Evolutionary conservation across 352 stramenopile species (phyloP).

Genomic region (Phytophthora brassicae): DNA sequence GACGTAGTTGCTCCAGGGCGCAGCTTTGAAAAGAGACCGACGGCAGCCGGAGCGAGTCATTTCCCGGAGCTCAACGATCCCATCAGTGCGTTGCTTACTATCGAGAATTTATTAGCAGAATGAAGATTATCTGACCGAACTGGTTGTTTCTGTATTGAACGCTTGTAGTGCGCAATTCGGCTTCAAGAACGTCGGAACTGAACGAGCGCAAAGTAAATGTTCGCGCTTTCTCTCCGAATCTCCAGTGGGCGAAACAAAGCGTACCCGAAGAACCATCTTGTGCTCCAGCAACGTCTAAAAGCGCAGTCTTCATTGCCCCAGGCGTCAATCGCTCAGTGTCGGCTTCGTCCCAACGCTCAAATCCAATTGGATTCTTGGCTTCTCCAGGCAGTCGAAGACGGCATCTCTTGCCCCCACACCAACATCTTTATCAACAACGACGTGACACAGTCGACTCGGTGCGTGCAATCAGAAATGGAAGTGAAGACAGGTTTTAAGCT

Average conservation of each 20-base stretch:
- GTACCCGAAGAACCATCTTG: slow-evolving; percentile 29
- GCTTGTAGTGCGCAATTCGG: slow-evolving; percentile 15
- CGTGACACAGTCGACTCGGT: slow-evolving; percentile 25
- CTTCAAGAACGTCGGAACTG: slow-evolving; percentile 16
- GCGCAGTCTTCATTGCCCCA: slow-evolving; percentile 1
- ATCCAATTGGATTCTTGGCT: slow-evolving; percentile 11
- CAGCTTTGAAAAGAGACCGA: slow-evolving; percentile 25
- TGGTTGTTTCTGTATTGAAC: neutral
- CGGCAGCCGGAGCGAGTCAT: slow-evolving; percentile 24
- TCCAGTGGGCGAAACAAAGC: slow-evolving; percentile 50
- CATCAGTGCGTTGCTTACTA: slow-evolving; percentile 14
- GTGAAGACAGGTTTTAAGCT: neutral
- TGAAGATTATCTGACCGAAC: neutral
- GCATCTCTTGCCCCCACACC: slow-evolving; percentile 24
- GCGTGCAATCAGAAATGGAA: neutral
- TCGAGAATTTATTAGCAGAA: neutral
- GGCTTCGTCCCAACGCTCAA: slow-evolving; percentile 18
- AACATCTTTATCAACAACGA: slow-evolving; percentile 26
- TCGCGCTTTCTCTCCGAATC: slow-evolving; percentile 42
- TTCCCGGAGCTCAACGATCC: slow-evolving; percentile 60
- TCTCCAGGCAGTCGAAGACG: slow-evolving; percentile 12
- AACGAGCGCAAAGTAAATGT: slow-evolving; percentile 41
- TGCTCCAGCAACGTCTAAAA: slow-evolving; percentile 6
- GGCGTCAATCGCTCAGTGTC: slow-evolving; percentile 24
- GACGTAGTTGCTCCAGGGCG: slow-evolving; percentile 12